Percentiles rank a stretch among this genome's conserved stretches.
phyloP scores from a whole-genome alignment of 768 basidiomycete genomes.

The Dictyophora rubrovolvata region DNA sequence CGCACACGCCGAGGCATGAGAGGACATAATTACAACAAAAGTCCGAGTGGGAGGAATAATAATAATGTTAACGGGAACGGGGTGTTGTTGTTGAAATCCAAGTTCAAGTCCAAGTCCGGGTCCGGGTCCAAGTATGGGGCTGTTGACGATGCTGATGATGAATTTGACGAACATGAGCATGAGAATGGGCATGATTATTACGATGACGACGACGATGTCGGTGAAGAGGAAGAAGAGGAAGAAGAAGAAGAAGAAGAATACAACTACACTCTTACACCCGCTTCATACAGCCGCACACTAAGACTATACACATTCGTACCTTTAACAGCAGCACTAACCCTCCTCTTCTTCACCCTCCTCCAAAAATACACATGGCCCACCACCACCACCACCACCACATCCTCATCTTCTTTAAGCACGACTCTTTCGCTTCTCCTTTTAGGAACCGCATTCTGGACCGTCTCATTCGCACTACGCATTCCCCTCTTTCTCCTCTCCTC shows the following conservation, averaged over 20 bases:
- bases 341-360: not conserved
- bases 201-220: slow-evolving; percentile 11
- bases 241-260: slow-evolving; percentile 18
- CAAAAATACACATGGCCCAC: not conserved
- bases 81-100: no score
- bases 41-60: no score
- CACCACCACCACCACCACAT: not conserved
- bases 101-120: not conserved
- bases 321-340: not conserved
- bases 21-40: no score
- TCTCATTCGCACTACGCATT: slow-evolving; percentile 43
- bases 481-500: slow-evolving; percentile 33
- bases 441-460: slow-evolving; percentile 50
- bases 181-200: slow-evolving; percentile 1
- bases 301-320: not conserved
- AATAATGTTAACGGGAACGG: no score
- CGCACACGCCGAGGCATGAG: no score
- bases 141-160: slow-evolving; percentile 8
- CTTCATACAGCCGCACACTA: not conserved
- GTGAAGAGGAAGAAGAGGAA: slow-evolving; percentile 11
- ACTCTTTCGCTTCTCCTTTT: slow-evolving; percentile 54
- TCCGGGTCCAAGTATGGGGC: slow-evolving; percentile 5
- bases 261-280: slow-evolving; percentile 5
- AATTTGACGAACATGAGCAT: slow-evolving; percentile 11
- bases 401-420: not conserved